Evolutionary conservation across 208 protist species (phyloP).

Genomic region (Leptomonas seymouri): DNA sequence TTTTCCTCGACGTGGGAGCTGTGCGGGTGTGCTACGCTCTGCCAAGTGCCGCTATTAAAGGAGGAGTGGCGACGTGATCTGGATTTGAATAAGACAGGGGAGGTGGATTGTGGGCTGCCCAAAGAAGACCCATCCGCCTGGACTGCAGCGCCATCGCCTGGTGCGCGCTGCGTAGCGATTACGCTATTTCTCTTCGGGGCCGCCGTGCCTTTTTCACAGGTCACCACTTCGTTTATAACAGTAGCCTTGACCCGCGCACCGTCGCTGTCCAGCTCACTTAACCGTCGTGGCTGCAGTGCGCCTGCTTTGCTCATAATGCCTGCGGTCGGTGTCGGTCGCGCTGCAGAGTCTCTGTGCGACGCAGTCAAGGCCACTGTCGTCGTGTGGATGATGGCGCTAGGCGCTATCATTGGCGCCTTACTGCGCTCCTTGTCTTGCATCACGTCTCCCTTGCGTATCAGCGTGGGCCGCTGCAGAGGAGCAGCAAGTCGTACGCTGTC

Average conservation of each 20-base stretch:
- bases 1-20: conserved; percentile 11
- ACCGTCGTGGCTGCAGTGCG: conserved; percentile 1
- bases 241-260: neutral
- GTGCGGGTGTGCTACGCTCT: neutral
- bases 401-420: neutral
- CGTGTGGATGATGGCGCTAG: neutral
- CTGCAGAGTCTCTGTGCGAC: neutral
- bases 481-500: conserved; percentile 13
- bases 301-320: conserved; percentile 2
- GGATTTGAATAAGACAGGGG: too few species aligned
- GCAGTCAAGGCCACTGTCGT: neutral
- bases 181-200: too few species aligned
- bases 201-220: neutral
- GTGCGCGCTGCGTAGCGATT: neutral
- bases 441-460: conserved; percentile 21
- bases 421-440: neutral
- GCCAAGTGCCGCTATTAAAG: too few species aligned
- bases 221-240: neutral
- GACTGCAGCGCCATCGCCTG: neutral
- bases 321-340: neutral
- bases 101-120: too few species aligned
- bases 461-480: conserved; percentile 19
- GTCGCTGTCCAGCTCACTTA: conserved; percentile 6
- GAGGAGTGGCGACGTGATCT: too few species aligned
- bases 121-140: too few species aligned